Base-by-base conservation (phyloP, 2,329 filamentous ascomycete genomes). In the Fusarium haematococcum region DNA sequence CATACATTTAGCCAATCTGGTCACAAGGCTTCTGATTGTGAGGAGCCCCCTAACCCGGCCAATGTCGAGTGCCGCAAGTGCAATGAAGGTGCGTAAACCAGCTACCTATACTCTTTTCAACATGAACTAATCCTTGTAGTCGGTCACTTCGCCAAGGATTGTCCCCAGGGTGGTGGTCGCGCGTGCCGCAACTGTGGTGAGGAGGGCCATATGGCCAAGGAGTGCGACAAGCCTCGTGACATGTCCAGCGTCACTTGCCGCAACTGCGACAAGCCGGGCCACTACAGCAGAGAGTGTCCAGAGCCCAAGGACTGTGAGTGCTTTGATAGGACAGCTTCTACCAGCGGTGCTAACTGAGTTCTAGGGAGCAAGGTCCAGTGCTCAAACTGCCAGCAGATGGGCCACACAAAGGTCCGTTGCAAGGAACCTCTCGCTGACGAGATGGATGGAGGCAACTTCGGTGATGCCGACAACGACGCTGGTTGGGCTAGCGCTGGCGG, bases 31-130 rank as follows among this genome's bases (percentile, higher is more conserved):
- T 78, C 83, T 7, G 88, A 90, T 0, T 91, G 88, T 72, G 80
- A 88, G 32, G 89, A 92, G 77, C 90, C 90, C 39, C 89, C 91
- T n/a, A 88, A 89, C 71, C 87, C 90, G 32, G 88, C 87, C 32
- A 87, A 88, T 62, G 87, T 93, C 1, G 90, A 93, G 79, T 94
- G 91, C 80, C 89, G 88, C 76, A 92, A 90, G 80, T 93, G 91
- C 78, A 85, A 86, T 45, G 85, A 91, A 82, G 89, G 90, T 91
- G 83, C 80, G 87, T 82, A 32, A 6, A 16, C 20, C 14, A 4
- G n/a, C 33, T 20, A 30, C 27, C 27, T 30, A n/a, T 27, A 5
- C 18, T 16, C 18, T 14, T 7, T 14, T 54, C 20, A 10, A n/a
- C 18, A 18, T 33, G 16, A 18, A 63, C 71, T 75, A 68, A 50